phyloP scores from a whole-genome alignment of 345 rosid species.

The Tarenaya hassleriana region DNA sequence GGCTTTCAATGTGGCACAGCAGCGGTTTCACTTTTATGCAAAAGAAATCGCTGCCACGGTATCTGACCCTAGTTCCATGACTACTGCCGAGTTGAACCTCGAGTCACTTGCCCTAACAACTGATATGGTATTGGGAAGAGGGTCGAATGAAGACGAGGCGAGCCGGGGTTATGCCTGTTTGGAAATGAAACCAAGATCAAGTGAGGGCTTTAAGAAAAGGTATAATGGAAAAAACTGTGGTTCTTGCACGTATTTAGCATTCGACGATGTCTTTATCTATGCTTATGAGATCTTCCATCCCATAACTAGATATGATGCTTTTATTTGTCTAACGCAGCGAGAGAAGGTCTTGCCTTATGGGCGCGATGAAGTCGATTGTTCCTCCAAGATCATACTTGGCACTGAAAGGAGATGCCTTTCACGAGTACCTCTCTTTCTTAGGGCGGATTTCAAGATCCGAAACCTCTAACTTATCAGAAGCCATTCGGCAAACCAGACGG shows the following conservation, averaged over 20 bases:
- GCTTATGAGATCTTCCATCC: neutral
- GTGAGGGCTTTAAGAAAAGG: constrained; percentile 29
- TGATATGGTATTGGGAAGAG: constrained; percentile 29
- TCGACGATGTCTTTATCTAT: neutral
- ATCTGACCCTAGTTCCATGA: constrained; percentile 23
- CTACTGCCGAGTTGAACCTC: constrained; percentile 27
- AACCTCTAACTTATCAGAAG: constrained; percentile 45
- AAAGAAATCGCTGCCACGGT: constrained; percentile 40
- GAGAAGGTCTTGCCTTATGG: constrained; percentile 28
- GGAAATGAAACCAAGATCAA: constrained; percentile 28
- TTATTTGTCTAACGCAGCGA: constrained; percentile 44
- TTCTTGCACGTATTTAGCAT: neutral
- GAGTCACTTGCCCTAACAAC: constrained; percentile 32
- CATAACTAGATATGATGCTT: neutral
- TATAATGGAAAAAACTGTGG: constrained; percentile 10
- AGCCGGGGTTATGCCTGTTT: constrained; percentile 25
- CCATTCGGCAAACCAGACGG: constrained; percentile 29
- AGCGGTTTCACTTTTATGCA: constrained; percentile 53
- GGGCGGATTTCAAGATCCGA: constrained; percentile 60
- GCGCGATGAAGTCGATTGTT: constrained; percentile 45
- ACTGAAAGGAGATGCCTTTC: constrained; percentile 52
- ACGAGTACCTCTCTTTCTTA: constrained; percentile 69
- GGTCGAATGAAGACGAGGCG: constrained; percentile 24
- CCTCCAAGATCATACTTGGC: constrained; percentile 46
- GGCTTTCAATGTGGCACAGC: constrained; percentile 43